Percentiles rank a stretch among this genome's conserved stretches.
These are phyloP conservation scores for Scenedesmus sp. DNA, from an alignment of 163 green algal genomes.

Conservation along the genomic window DNA sequence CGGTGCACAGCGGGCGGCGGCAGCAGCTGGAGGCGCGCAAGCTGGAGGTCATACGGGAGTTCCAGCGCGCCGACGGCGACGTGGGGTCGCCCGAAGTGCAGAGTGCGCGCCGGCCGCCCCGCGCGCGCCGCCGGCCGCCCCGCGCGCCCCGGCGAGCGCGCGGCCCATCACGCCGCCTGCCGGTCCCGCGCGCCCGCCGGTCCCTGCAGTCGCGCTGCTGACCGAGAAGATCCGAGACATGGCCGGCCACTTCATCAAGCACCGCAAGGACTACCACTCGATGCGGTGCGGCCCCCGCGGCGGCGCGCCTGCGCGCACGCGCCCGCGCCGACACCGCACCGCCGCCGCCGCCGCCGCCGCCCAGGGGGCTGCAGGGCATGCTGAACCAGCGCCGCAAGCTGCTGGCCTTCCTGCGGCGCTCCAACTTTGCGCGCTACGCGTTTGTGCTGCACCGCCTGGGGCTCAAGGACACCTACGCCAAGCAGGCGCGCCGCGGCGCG, in stretches of 20 bases:
- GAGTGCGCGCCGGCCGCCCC: slow-evolving; percentile 24
- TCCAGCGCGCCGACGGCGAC: slow-evolving; percentile 45
- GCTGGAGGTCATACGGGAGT: slow-evolving; percentile 1
- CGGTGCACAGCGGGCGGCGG: slow-evolving; percentile 11
- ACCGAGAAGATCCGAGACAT: slow-evolving; percentile 59
- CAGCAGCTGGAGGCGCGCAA: slow-evolving; percentile 29
- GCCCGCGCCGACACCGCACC: no score
- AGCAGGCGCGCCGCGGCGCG: slow-evolving; percentile 12
- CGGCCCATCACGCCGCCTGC: neutral
- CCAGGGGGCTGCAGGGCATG: slow-evolving; percentile 69
- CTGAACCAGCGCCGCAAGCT: slow-evolving; percentile 73
- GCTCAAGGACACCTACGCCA: slow-evolving; percentile 70
- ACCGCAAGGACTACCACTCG: slow-evolving; percentile 61
- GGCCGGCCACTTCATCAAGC: slow-evolving; percentile 54
- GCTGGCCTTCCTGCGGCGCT: slow-evolving; percentile 76
- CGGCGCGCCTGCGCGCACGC: no score
- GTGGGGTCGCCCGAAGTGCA: slow-evolving; percentile 63
- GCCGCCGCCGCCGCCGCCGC: no score
- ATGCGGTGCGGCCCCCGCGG: slow-evolving; percentile 11
- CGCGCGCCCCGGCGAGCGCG: no score
- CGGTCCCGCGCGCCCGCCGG: no score
- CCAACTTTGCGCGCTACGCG: slow-evolving; percentile 78
- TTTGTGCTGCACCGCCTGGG: slow-evolving; percentile 72
- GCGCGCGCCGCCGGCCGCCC: neutral
- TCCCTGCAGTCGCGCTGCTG: slow-evolving; percentile 59